Percentiles rank a stretch among this genome's conserved stretches.
Evolutionary conservation across 1,139 yeast species (phyloP).

Genomic region (Ogataea hybrid): DNA sequence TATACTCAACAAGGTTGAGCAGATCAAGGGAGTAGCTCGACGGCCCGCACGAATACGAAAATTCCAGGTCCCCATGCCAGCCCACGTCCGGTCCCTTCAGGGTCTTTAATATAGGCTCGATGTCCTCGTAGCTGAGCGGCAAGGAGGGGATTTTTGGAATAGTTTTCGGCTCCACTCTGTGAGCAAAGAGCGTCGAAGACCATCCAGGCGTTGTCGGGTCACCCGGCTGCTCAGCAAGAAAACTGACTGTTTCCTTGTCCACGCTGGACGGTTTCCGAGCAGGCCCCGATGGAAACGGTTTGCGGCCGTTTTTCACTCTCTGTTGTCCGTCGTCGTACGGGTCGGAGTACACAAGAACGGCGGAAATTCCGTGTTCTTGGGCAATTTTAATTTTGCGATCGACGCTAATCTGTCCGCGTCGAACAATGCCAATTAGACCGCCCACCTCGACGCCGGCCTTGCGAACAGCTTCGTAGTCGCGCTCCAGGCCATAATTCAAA

Average conservation of each 20-base stretch:
- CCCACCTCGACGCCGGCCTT: constrained; percentile 23
- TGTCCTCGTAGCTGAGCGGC: constrained; percentile 39
- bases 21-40: constrained; percentile 32
- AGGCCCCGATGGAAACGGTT: constrained; percentile 44
- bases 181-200: constrained; percentile 38
- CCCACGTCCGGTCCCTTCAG: constrained; percentile 34
- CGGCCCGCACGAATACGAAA: constrained; percentile 43
- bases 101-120: constrained; percentile 36
- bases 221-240: constrained; percentile 60
- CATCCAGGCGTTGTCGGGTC: constrained; percentile 70
- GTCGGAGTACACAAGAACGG: constrained; percentile 35
- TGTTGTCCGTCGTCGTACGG: constrained; percentile 45
- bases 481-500: constrained; percentile 34
- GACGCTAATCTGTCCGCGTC: constrained; percentile 32
- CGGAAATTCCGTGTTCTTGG: constrained; percentile 32
- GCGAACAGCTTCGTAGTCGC: constrained; percentile 31
- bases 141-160: constrained; percentile 45
- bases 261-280: constrained; percentile 45
- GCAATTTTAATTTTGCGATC: constrained; percentile 35
- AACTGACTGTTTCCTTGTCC: constrained; percentile 58
- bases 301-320: constrained; percentile 38
- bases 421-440: constrained; percentile 32
- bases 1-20: constrained; percentile 36
- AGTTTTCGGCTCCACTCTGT: constrained; percentile 40
- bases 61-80: constrained; percentile 38